These are phyloP conservation scores for Tolypocladium capitatum DNA, from an alignment of 2,329 filamentous ascomycete genomes.

Conservation along the genomic window DNA sequence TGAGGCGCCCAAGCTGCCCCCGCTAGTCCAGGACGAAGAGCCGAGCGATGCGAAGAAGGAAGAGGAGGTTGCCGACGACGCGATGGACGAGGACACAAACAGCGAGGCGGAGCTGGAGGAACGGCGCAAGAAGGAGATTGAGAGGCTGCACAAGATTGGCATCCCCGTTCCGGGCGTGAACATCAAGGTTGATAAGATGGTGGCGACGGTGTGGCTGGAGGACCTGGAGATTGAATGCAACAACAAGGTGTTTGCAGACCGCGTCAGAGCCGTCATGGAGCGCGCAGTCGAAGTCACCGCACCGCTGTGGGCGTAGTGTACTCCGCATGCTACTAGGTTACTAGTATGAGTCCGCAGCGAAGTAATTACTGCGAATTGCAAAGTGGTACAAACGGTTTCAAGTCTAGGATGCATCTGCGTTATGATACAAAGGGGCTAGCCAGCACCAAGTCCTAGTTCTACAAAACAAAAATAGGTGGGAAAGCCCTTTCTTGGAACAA, in stretches of 20 bases:
- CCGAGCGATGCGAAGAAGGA: not conserved
- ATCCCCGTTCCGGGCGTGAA: constrained; percentile 83
- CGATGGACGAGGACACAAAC: constrained; percentile 17
- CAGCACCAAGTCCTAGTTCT: constrained; percentile 11
- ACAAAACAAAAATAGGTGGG: constrained; percentile 11
- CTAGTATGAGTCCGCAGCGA: too few relatives aligned
- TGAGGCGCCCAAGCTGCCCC: constrained; percentile 43
- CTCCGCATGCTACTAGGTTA: not conserved
- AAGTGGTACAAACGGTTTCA: not conserved
- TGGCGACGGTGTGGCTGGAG: constrained; percentile 85
- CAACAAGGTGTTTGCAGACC: constrained; percentile 65
- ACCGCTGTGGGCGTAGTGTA: constrained; percentile 45
- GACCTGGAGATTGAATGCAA: constrained; percentile 78
- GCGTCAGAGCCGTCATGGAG: constrained; percentile 82
- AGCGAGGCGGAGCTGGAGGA: constrained; percentile 35
- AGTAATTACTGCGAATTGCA: too few relatives aligned
- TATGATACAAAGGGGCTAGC: constrained; percentile 16
- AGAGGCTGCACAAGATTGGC: constrained; percentile 66
- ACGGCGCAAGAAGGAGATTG: constrained; percentile 56
- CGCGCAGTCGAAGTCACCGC: constrained; percentile 78
- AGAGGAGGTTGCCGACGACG: constrained; percentile 2
- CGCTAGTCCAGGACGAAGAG: constrained; percentile 20
- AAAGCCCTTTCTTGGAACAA: constrained; percentile 1
- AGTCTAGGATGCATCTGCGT: constrained; percentile 8
- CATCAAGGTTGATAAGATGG: constrained; percentile 77